These are phyloP conservation scores for Fusarium armeniacum DNA, from an alignment of 2,329 filamentous ascomycete genomes.

Conservation along the genomic window DNA sequence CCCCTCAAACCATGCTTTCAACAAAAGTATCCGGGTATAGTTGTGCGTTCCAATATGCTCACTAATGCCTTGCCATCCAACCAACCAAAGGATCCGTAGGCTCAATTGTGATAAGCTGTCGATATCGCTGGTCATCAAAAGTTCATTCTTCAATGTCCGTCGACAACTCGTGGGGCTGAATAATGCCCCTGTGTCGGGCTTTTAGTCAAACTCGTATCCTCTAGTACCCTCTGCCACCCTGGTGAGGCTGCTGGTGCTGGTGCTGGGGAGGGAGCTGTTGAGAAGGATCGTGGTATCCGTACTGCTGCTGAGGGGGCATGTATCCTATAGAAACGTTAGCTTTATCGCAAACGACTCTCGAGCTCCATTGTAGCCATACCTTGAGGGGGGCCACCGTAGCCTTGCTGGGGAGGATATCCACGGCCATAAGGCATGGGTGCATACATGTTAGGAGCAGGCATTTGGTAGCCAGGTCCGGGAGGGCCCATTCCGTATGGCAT, in stretches of 20 bases:
- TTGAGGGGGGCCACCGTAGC: slow-evolving; percentile 58
- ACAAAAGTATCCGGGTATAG: slow-evolving; percentile 50
- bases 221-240: slow-evolving; percentile 59
- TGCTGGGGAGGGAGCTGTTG: slow-evolving; percentile 57
- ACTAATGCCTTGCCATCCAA: slow-evolving; percentile 48
- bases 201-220: slow-evolving; percentile 53
- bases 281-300: slow-evolving; percentile 64
- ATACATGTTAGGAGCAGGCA: slow-evolving; percentile 56
- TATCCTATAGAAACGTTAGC: slow-evolving; percentile 53
- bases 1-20: slow-evolving; percentile 47
- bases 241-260: slow-evolving; percentile 55
- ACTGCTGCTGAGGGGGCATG: slow-evolving; percentile 54
- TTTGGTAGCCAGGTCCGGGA: slow-evolving; percentile 56
- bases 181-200: slow-evolving; percentile 14
- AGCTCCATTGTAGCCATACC: slow-evolving; percentile 51
- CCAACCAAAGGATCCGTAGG: slow-evolving; percentile 49
- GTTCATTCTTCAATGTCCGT: slow-evolving; percentile 23
- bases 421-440: slow-evolving; percentile 56
- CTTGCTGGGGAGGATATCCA: slow-evolving; percentile 56
- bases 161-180: slow-evolving; percentile 7
- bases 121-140: slow-evolving; percentile 39
- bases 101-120: slow-evolving; percentile 46
- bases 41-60: slow-evolving; percentile 51
- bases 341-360: background rate
- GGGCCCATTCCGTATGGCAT: slow-evolving; percentile 55